Evolutionary conservation across 257 asterid species (phyloP), one percentile per base, ranked within the genome.

Genomic region (Solanum etuberosum): DNA sequence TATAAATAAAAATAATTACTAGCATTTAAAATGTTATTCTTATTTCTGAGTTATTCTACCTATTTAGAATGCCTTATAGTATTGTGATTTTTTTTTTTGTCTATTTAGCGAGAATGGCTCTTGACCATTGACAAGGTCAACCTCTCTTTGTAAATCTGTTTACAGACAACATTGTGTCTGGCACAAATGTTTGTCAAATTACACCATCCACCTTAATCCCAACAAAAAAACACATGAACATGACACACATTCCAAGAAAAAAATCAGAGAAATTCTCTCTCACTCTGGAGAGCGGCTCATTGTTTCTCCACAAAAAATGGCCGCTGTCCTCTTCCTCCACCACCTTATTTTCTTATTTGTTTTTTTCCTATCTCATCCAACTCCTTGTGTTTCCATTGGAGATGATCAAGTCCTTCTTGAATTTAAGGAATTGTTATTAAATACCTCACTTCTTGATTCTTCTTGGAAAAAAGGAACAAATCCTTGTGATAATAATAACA

Each of bases 391-490:
- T 82, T 86, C 94, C 46, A 31, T 80, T 0, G 90, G 89, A 21
- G 96, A 94, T 5, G 94, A 91, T 20, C 88, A 83, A 6, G 91
- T 91, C 48, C 93, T 97, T 63, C 74, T 94, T 85, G 89, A 90
- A 83, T 93, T 97, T 87, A 97, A 96, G 48, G 90, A 88, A 0
- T 89, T 94, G 0, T 86, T 97, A 8, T 70, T 81, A 16, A 89
- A 90, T 21, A 89, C 99, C 1, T 63, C 89, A 0, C 82, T 93
- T 77, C 94, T 97, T 3, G 96, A 94, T 48, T 13, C 91, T 25
- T 85, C 97, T 8, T 97, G 99, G 99, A 84, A 74, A 18, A 57
- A 81, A 43, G 95, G 93, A 32, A 90, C 96, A 25, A 42, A 91
- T 34, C 98, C 99, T 0, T 95, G 99, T 40, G 90, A 93, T 34